Base-by-base conservation (phyloP, 2,329 filamentous ascomycete genomes). In the Diaporthe vaccinii region DNA sequence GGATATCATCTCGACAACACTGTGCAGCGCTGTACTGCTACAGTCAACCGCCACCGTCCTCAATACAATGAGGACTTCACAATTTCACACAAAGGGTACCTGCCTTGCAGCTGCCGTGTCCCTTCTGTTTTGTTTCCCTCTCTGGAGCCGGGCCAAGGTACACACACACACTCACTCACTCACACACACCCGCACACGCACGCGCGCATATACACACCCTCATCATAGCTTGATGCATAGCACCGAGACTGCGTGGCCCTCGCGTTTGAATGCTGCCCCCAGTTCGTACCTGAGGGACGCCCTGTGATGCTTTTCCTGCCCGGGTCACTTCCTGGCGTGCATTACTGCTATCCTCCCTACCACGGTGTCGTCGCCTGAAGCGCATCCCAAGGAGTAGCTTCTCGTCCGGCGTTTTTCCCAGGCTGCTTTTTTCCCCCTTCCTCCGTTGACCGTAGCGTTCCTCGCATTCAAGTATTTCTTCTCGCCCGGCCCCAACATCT, bases 1-100 rank as follows among this genome's bases (percentile, higher is more conserved):
- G 57, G 57, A 72, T 72, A 72, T 62, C 70, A 41, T n/a, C 25
- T 67, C 62, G 22, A 62, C 57, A 72, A 72, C 70, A 72, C 57
- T 36, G 70, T 72, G 44, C 69, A 49, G 36, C 49, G 58, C 57
- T 49, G 70, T 72, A 72, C 70, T 72, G 58, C 39, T 51, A 62
- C 70, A 51, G n/a, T 62, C 22, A 34, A 31, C 55, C 44, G 17
- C 57, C 57, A 14, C 49, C 15, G 15, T 61, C 57, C 34, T 39
- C 57, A 28, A 41, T 36, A 62, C 57, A 72, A 59, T 53, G 31
- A 53, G 49, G 34, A 31, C 57, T 62, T 62, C 70, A 49, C 57
- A 39, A 34, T 36, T 17, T 41, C 36, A 39, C 44, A 46, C n/a
- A 72, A 53, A 28, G 57, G 57, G 31, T 49, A 62, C 57, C 57